Conservation (phyloP, 2,329 filamentous ascomycete species). For the Nigrospora oryzae region DNA sequence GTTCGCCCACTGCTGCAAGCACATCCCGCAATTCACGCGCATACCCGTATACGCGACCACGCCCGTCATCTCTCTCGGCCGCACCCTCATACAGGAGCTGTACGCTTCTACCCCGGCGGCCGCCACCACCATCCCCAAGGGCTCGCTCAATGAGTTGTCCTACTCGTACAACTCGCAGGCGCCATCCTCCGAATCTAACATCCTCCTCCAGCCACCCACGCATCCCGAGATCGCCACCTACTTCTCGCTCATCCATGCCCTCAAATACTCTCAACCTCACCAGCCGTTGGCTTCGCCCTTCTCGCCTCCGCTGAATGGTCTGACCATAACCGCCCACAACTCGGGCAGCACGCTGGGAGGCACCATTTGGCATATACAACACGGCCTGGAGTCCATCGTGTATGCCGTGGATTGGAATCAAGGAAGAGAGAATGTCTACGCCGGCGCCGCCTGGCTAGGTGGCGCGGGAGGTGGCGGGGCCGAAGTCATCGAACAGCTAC, state of each 20-base stretch:
- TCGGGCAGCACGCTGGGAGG: slow-evolving; percentile 92
- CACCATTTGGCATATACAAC: slow-evolving; percentile 98
- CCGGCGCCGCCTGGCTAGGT: slow-evolving; percentile 88
- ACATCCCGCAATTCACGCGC: slow-evolving; percentile 83
- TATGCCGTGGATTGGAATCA: slow-evolving; percentile 99
- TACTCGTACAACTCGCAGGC: slow-evolving; percentile 44
- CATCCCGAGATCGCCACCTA: slow-evolving; percentile 85
- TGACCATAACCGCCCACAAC: slow-evolving; percentile 94
- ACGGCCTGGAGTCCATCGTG: slow-evolving; percentile 92
- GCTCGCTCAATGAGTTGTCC: slow-evolving; percentile 59
- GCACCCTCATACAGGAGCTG: slow-evolving; percentile 83
- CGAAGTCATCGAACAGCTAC: slow-evolving; percentile 87
- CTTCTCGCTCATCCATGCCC: slow-evolving; percentile 80
- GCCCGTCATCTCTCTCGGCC: slow-evolving; percentile 86
- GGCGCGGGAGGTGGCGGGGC: slow-evolving; percentile 71
- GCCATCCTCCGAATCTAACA: slow-evolving; percentile 39
- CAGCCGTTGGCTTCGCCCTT: slow-evolving; percentile 81
- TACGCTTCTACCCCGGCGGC: slow-evolving; percentile 87
- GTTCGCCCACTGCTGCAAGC: slow-evolving; percentile 94
- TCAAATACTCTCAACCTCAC: slow-evolving; percentile 96
- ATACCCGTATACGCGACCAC: slow-evolving; percentile 92
- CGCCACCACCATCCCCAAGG: slow-evolving; percentile 69
- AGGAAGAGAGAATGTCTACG: slow-evolving; percentile 88
- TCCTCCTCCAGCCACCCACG: slow-evolving; percentile 63
- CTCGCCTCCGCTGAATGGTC: slow-evolving; percentile 78